Evolutionary conservation across 2,329 filamentous ascomycete species (phyloP).

Genomic region (Fusarium sulawesiense): DNA sequence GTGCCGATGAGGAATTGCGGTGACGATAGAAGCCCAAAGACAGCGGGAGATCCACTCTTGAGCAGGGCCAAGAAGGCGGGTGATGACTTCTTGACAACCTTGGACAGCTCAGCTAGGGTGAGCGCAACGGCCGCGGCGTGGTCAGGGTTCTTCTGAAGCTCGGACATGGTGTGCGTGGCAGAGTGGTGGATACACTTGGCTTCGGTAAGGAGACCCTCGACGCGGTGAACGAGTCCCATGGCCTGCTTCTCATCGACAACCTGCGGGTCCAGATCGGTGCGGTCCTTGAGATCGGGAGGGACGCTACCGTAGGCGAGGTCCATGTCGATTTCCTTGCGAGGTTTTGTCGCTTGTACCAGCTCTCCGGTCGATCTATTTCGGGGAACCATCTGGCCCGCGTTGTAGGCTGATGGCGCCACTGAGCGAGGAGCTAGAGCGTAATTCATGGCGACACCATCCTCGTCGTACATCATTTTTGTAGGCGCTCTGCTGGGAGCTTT

Average conservation of each 20-base stretch:
- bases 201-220: slow-evolving; percentile 84
- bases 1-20: slow-evolving; percentile 96
- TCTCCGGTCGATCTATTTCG: slow-evolving; percentile 56
- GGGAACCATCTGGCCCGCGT: slow-evolving; percentile 47
- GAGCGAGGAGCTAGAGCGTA: slow-evolving; percentile 50
- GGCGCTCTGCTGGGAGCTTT: slow-evolving; percentile 58
- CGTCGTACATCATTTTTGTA: slow-evolving; percentile 55
- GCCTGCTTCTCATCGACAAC: slow-evolving; percentile 67
- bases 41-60: slow-evolving; percentile 84
- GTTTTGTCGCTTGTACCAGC: slow-evolving; percentile 43
- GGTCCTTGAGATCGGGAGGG: slow-evolving; percentile 72
- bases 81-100: slow-evolving; percentile 83
- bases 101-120: slow-evolving; percentile 90
- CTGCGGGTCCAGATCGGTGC: slow-evolving; percentile 60
- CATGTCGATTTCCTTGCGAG: slow-evolving; percentile 78
- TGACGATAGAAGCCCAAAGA: slow-evolving; percentile 86
- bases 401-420: slow-evolving; percentile 40
- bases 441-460: slow-evolving; percentile 54
- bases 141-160: slow-evolving; percentile 78
- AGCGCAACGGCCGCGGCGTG: slow-evolving; percentile 94
- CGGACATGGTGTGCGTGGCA: slow-evolving; percentile 83
- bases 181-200: slow-evolving; percentile 89
- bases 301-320: slow-evolving; percentile 90
- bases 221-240: slow-evolving; percentile 73
- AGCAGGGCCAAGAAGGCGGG: slow-evolving; percentile 80